These are phyloP conservation scores for Annulohypoxylon maeteangense DNA, from an alignment of 495 filamentous ascomycete species.

Conservation along the genomic window DNA sequence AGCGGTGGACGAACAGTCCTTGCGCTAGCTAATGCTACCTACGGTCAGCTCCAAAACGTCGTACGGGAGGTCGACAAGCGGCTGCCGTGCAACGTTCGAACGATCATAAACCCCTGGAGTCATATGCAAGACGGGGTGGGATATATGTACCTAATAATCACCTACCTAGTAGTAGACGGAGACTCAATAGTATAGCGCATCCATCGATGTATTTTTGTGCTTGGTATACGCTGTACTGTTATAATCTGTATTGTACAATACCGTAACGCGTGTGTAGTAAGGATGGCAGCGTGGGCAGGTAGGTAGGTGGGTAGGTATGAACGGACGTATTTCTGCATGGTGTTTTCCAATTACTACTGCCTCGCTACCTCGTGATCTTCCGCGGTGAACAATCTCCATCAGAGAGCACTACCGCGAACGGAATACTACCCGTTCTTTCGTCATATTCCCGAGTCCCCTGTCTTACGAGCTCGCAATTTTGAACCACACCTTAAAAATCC, in stretches of 20 bases:
- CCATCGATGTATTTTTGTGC: slow-evolving; percentile 33
- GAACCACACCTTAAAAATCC: slow-evolving; percentile 27
- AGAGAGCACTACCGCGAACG: slow-evolving; percentile 34
- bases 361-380: slow-evolving; percentile 37
- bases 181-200: too few species aligned
- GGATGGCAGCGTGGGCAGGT: too few species aligned
- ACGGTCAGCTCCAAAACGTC: slow-evolving; percentile 39
- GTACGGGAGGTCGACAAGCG: slow-evolving; percentile 42
- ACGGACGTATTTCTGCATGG: slow-evolving; percentile 38
- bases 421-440: slow-evolving; percentile 35
- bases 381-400: slow-evolving; percentile 8
- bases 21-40: slow-evolving; percentile 3
- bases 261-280: slow-evolving; percentile 26
- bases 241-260: slow-evolving; percentile 32
- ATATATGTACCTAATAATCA: slow-evolving; percentile 21
- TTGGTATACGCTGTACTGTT: too few species aligned
- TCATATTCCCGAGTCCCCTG: slow-evolving; percentile 36
- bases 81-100: slow-evolving; percentile 44
- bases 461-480: slow-evolving; percentile 38
- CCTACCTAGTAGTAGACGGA: too few species aligned
- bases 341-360: slow-evolving; percentile 30
- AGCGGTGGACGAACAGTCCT: slow-evolving; percentile 11
- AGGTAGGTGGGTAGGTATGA: too few species aligned
- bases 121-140: slow-evolving; percentile 31
- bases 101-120: slow-evolving; percentile 40